phyloP scores from a whole-genome alignment of 163 green algal species.

The Coccomyxa subellipsoidea region DNA sequence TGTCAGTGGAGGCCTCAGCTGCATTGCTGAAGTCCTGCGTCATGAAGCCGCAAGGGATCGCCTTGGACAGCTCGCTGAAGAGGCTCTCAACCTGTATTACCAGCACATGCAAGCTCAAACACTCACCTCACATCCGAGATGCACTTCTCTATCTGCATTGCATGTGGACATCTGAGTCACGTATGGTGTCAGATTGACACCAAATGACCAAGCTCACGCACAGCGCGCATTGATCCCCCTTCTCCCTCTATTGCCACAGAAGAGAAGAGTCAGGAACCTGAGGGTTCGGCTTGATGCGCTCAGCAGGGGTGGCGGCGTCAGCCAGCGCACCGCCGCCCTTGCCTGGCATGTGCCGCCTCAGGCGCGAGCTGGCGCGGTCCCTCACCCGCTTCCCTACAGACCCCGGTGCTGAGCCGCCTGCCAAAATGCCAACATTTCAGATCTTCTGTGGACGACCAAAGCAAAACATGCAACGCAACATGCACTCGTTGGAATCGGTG shows the following conservation, averaged over 20 bases:
- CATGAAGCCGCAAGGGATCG: slow-evolving; percentile 19
- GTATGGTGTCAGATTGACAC: too few species aligned
- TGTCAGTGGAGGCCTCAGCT: background rate
- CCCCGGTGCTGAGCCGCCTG: background rate
- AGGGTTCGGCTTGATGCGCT: background rate
- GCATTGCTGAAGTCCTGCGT: background rate
- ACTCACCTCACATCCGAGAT: too few species aligned
- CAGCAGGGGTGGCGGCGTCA: background rate
- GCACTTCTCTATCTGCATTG: too few species aligned
- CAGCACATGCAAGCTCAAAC: background rate
- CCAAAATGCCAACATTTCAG: background rate
- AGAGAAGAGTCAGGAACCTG: background rate
- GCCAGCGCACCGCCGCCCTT: background rate
- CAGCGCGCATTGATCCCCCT: background rate
- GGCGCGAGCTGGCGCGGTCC: background rate
- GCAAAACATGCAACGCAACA: too few species aligned
- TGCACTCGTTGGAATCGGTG: too few species aligned
- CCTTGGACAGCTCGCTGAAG: slow-evolving; percentile 20
- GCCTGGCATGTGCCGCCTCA: background rate
- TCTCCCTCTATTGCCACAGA: background rate
- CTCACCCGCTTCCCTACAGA: background rate
- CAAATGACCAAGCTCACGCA: too few species aligned
- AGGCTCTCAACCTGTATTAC: slow-evolving; percentile 24
- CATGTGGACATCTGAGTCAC: too few species aligned
- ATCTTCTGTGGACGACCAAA: background rate